These are phyloP conservation scores for Coemansia guatemalensis DNA, from an alignment of 192 early-diverging fungal genomes.

Conservation along the genomic window DNA sequence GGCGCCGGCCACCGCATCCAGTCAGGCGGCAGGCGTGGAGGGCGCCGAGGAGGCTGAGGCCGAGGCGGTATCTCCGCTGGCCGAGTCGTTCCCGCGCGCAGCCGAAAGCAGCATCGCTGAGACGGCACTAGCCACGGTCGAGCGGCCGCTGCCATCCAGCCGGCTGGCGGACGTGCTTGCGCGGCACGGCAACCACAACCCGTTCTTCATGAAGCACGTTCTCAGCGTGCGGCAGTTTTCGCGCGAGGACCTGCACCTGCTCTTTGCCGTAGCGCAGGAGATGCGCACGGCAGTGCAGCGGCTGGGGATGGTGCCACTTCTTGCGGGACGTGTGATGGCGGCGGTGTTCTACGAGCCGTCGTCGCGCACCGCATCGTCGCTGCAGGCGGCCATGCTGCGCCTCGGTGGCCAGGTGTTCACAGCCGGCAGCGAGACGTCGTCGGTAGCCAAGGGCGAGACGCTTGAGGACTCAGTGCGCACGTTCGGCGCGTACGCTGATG, in stretches of 20 bases:
- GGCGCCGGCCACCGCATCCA: not conserved
- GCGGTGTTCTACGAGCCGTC: conserved; percentile 97
- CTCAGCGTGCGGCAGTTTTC: conserved; percentile 88
- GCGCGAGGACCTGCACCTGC: conserved; percentile 87
- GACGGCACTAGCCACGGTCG: conserved; percentile 9
- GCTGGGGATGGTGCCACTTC: conserved; percentile 78
- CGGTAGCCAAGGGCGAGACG: conserved; percentile 94
- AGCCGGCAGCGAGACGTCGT: conserved; percentile 81
- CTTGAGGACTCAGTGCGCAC: conserved; percentile 94
- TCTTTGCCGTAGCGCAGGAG: conserved; percentile 96
- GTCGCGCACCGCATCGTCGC: conserved; percentile 90
- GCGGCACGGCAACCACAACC: conserved; percentile 51
- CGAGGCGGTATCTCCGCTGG: not conserved
- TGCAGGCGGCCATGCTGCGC: conserved; percentile 92
- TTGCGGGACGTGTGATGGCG: conserved; percentile 89
- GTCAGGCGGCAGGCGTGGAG: conserved; percentile 14
- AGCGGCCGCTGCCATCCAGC: conserved; percentile 19
- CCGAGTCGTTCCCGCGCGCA: not conserved
- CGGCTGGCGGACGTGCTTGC: conserved; percentile 48
- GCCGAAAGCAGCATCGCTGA: not conserved
- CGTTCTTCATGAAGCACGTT: conserved; percentile 95
- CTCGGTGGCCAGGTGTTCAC: conserved; percentile 89
- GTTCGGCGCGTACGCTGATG: conserved; percentile 87
- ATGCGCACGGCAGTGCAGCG: conserved; percentile 94
- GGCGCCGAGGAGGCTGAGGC: conserved; percentile 23